Percentiles rank a stretch among this genome's conserved stretches.
Conservation (phyloP, 495 filamentous ascomycete genomes). For the Talaromyces liani region DNA sequence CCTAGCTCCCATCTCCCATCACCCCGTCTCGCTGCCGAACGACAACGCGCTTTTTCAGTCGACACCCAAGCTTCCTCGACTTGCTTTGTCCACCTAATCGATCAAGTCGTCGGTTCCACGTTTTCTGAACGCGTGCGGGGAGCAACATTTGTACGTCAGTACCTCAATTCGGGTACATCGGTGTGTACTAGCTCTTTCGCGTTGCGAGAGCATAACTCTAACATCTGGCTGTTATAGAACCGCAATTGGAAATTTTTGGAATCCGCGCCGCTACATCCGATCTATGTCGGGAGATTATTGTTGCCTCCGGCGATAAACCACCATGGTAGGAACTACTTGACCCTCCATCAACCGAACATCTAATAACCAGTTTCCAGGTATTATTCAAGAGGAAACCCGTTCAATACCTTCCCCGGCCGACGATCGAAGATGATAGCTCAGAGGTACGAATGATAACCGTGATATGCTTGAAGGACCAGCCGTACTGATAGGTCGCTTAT, state of each 20-base stretch:
- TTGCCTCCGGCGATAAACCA: slow-evolving; percentile 15
- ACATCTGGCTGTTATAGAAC: background rate
- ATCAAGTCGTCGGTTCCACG: background rate
- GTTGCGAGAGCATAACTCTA: background rate
- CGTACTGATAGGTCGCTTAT: slow-evolving; percentile 2
- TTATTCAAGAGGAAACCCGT: slow-evolving; percentile 95
- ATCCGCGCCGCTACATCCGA: background rate
- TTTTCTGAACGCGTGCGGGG: background rate
- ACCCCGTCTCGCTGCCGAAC: background rate
- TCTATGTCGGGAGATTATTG: background rate
- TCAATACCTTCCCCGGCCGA: slow-evolving; percentile 64
- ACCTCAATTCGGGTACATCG: background rate
- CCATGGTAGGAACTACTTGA: slow-evolving; percentile 24
- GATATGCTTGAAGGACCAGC: background rate
- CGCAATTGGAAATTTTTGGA: background rate
- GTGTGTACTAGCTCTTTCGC: background rate
- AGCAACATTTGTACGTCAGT: background rate
- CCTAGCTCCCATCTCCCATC: background rate
- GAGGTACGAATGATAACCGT: slow-evolving; percentile 49
- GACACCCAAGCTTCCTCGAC: background rate
- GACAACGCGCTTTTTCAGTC: background rate
- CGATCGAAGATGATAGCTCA: slow-evolving; percentile 68
- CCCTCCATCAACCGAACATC: background rate
- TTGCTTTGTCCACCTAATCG: background rate
- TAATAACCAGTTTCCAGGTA: slow-evolving; percentile 48